Conservation (phyloP, 768 basidiomycete species). For the Sporobolomyces roseus region DNA sequence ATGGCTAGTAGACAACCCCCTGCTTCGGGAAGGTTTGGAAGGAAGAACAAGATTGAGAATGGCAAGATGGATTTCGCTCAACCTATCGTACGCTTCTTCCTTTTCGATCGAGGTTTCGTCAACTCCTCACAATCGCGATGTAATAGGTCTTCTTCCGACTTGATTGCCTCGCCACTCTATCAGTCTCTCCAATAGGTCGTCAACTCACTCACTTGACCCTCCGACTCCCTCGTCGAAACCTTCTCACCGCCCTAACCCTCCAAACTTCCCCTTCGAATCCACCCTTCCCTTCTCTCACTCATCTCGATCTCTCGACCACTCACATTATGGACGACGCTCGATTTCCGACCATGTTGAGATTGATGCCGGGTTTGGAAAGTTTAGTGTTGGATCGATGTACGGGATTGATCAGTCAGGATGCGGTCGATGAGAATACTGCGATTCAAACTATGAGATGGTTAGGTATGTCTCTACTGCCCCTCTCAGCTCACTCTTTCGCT, state of each 20-base stretch:
- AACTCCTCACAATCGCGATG: no score
- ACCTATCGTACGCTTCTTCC: slow-evolving; percentile 58
- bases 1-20: slow-evolving; percentile 7
- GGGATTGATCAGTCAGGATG: slow-evolving; percentile 56
- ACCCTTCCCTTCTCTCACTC: slow-evolving; percentile 56
- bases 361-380: slow-evolving; percentile 58
- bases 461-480: no score
- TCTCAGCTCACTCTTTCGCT: no score
- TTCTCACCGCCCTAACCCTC: slow-evolving; percentile 53
- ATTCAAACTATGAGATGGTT: slow-evolving; percentile 32
- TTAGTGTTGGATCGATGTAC: slow-evolving; percentile 67
- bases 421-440: slow-evolving; percentile 27
- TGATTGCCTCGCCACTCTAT: slow-evolving; percentile 53
- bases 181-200: slow-evolving; percentile 52
- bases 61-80: slow-evolving; percentile 58
- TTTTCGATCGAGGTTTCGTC: neutral
- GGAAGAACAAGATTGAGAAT: slow-evolving; percentile 48
- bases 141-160: slow-evolving; percentile 50
- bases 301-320: slow-evolving; percentile 70
- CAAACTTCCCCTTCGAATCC: slow-evolving; percentile 14
- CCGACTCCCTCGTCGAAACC: slow-evolving; percentile 65
- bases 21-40: slow-evolving; percentile 3
- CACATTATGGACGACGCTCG: slow-evolving; percentile 56
- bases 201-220: slow-evolving; percentile 61
- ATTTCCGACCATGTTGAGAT: slow-evolving; percentile 57